Base-by-base conservation (phyloP, 331 rosid species). In the Dryas integrifolia region DNA sequence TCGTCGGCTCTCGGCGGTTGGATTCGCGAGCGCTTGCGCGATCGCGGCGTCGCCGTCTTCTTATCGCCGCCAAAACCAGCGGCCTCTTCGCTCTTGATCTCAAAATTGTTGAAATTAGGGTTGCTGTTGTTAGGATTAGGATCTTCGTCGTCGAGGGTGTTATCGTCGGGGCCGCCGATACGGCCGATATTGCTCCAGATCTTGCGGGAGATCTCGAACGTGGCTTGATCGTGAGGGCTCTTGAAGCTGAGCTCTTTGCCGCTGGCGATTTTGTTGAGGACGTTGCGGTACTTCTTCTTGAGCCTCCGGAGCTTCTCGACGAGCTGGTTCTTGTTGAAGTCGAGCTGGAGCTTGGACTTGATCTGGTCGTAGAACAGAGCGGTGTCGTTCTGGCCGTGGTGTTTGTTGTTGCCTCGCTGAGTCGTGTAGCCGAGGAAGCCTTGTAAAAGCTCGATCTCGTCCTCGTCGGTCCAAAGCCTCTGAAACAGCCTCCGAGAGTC, bases 401-500 rank as follows among this genome's bases (percentile, higher is more conserved):
- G 79, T 47, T 80, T 78, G 13, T 47, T 72, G 57, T 60, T 76
- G 15, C 88, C 80, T 26, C 84, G 66, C 70, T 70, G 73, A 40
- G 84, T 79, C 30, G 87, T 78, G 80, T 87, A 88, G 59, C 88
- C 96, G 7, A 87, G 84, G 67, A 87, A 95, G 4, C 98, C 97
- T 9, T 77, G 90, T 8, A 95, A 57, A 7, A 95, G 86, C 80
- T 87, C 88, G 77, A 84, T 85, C 85, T 90, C 99, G 30, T 92
- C 97, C 72, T 85, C 92, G 66, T 95, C 93, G 0, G 96, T 89
- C 99, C 99, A 95, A 15, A 89, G 86, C 86, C 99, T 79, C 69
- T 92, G 96, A 61, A 81, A 80, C 8, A 78, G 83, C 72, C 85
- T 81, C 76, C 83, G 47, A 1, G 72, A 47, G 48, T 79, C 81